Conservation (phyloP, 1,284 basidiomycete species). For the Tilletia caries region DNA sequence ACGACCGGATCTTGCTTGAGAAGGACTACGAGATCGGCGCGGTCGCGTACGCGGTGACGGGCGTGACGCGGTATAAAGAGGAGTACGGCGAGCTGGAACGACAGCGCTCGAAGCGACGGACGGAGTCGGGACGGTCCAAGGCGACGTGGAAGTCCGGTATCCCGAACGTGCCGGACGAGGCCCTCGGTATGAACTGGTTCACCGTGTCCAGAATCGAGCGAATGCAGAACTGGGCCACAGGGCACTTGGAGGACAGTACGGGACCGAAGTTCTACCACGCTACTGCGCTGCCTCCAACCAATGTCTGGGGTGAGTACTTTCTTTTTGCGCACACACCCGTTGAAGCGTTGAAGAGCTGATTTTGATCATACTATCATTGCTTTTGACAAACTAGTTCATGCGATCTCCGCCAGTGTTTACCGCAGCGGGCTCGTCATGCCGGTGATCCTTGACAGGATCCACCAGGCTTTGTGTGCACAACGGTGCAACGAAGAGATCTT, state of each 20-base stretch:
- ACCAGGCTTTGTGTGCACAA: background rate
- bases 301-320: slow-evolving; percentile 3
- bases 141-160: background rate
- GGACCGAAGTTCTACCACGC: slow-evolving; percentile 2
- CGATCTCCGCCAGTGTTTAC: background rate
- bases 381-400: background rate
- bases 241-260: background rate
- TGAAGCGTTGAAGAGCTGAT: background rate
- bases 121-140: background rate
- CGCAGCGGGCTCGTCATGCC: slow-evolving; percentile 1
- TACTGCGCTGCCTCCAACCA: background rate
- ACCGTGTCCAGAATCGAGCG: background rate
- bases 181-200: slow-evolving; percentile 1
- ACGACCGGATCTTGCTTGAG: slow-evolving; percentile 6
- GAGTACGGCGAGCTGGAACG: background rate
- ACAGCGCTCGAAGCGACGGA: background rate
- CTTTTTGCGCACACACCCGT: background rate
- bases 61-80: background rate
- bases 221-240: slow-evolving; percentile 3
- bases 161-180: background rate
- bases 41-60: slow-evolving; percentile 7
- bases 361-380: background rate
- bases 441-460: background rate
- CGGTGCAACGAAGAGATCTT: slow-evolving; percentile 1
- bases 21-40: background rate